phyloP scores from a whole-genome alignment of 108 stramenopile species.

The Cyclotella sp. region DNA sequence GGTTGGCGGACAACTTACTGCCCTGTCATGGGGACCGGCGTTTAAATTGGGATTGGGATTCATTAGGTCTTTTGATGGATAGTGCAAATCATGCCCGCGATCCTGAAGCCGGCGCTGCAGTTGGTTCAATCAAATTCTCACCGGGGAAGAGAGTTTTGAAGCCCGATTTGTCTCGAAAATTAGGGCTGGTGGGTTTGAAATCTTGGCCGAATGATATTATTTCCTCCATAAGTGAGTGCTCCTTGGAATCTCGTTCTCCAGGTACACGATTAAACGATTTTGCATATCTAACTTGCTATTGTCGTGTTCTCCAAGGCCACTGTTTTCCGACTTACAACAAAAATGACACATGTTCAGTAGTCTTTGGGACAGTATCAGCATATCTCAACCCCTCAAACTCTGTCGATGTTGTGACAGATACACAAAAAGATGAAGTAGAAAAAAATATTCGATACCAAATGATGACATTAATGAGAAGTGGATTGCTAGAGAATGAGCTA shows the following conservation, averaged over 20 bases:
- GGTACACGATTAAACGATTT: not conserved
- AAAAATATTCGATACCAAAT: slow-evolving; percentile 16
- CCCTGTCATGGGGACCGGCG: not conserved
- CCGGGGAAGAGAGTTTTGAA: not conserved
- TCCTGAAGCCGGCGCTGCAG: not conserved
- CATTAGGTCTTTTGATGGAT: not conserved
- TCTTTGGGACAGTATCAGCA: slow-evolving; percentile 11
- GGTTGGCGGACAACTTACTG: slow-evolving; percentile 13
- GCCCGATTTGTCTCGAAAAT: not conserved
- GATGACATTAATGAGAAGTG: slow-evolving; percentile 30
- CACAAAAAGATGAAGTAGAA: slow-evolving; percentile 23
- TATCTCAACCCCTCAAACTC: slow-evolving; percentile 16
- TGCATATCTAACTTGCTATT: not conserved
- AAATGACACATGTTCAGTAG: slow-evolving; percentile 20
- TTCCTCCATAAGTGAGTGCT: slow-evolving; percentile 8
- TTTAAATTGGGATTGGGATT: not conserved
- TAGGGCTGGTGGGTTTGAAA: slow-evolving; percentile 25
- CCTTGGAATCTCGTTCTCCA: not conserved
- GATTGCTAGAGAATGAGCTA: slow-evolving; percentile 10
- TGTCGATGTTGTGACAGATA: not conserved
- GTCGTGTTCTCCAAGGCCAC: slow-evolving; percentile 6
- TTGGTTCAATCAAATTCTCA: not conserved
- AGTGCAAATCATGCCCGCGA: not conserved
- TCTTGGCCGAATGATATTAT: slow-evolving; percentile 22
- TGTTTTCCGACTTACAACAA: slow-evolving; percentile 22